phyloP scores from a whole-genome alignment of 192 early-diverging fungal species.

The Entomortierella beljakovae region DNA sequence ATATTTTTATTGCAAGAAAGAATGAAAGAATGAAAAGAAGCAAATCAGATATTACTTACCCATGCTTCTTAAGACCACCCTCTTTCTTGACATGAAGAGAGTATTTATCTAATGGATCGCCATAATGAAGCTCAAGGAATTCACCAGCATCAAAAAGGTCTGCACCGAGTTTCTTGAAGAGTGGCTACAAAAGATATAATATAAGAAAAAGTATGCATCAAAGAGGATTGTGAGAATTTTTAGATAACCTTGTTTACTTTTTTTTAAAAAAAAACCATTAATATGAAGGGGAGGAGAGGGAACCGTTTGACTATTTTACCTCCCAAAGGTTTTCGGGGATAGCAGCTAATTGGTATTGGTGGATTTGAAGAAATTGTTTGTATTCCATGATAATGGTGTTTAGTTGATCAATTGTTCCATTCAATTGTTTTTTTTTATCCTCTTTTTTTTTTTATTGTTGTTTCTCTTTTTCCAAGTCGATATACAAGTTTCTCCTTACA shows the following conservation, averaged over 20 bases:
- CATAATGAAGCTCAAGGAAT: slow-evolving; percentile 61
- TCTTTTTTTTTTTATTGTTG: not conserved
- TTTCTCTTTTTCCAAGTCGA: not conserved
- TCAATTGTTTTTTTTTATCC: slow-evolving; percentile 7
- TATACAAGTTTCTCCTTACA: not conserved
- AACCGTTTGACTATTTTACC: slow-evolving; percentile 34
- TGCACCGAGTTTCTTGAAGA: slow-evolving; percentile 62
- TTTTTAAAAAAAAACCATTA: not conserved
- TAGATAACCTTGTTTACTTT: not conserved
- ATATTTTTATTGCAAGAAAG: too few relatives aligned
- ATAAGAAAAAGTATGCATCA: slow-evolving; percentile 8
- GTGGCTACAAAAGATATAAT: slow-evolving; percentile 38
- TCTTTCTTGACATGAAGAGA: slow-evolving; percentile 63
- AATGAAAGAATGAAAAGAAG: slow-evolving; percentile 5
- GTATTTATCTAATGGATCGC: slow-evolving; percentile 61
- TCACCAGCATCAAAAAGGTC: slow-evolving; percentile 65
- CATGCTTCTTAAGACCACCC: slow-evolving; percentile 57
- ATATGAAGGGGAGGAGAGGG: not conserved
- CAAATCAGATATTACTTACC: slow-evolving; percentile 38
- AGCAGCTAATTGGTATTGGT: slow-evolving; percentile 61
- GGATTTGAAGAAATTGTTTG: slow-evolving; percentile 56
- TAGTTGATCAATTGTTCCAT: slow-evolving; percentile 14
- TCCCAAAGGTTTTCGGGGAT: slow-evolving; percentile 65
- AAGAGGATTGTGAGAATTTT: not conserved
- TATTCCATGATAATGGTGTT: slow-evolving; percentile 27